A percentile compares a stretch with the other conserved stretches of the same genome.
These are phyloP conservation scores for Ascoidea asiatica DNA, from an alignment of 805 yeast genomes.

Conservation along the genomic window DNA sequence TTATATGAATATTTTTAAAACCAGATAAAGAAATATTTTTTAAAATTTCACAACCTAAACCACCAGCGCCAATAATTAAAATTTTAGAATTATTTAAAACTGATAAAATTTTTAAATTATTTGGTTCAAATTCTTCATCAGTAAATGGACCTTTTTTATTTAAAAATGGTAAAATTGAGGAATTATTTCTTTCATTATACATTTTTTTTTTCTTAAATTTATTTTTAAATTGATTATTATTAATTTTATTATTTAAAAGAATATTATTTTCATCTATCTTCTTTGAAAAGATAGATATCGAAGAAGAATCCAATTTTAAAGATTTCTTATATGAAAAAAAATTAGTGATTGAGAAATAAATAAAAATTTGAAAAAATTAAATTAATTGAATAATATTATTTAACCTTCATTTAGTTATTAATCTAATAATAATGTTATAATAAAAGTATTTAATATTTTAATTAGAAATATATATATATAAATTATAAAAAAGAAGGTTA, in stretches of 20 bases:
- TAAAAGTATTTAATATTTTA: not conserved
- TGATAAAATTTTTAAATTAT: not conserved
- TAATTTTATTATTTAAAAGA: too few relatives aligned
- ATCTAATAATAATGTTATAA: not conserved
- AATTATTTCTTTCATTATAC: conserved; percentile 1
- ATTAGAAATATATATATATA: not conserved
- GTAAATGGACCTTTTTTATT: conserved; percentile 6
- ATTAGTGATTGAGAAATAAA: not conserved
- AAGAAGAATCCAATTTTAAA: not conserved
- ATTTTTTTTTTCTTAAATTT: conserved; percentile 5
- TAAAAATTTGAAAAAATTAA: not conserved
- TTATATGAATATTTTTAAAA: conserved; percentile 47
- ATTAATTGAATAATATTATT: not conserved
- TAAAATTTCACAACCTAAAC: conserved; percentile 69
- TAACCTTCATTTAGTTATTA: not conserved
- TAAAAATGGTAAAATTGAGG: conserved; percentile 2
- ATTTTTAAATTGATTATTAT: not conserved
- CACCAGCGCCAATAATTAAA: conserved; percentile 65
- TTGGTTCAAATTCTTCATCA: conserved; percentile 4
- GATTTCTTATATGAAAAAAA: not conserved
- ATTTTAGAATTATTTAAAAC: conserved; percentile 14
- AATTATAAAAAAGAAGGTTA: not conserved
- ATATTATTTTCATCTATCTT: not conserved
- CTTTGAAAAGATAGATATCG: not conserved
- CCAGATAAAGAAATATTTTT: conserved; percentile 64